phyloP scores from a whole-genome alignment of 352 stramenopile genomes.

The Phytophthora syringae region DNA sequence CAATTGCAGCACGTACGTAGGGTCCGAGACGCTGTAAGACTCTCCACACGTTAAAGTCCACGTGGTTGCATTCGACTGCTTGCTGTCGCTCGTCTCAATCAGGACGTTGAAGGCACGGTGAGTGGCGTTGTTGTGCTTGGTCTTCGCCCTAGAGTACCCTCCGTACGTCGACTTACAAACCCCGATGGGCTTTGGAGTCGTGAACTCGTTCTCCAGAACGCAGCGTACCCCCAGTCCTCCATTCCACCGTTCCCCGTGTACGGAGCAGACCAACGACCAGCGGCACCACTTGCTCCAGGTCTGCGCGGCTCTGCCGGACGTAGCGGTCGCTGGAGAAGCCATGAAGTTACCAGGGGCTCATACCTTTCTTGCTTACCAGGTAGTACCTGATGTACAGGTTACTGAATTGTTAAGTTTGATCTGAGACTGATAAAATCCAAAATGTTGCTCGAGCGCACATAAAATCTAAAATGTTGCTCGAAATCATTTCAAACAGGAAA shows the following conservation, averaged over 20 bases:
- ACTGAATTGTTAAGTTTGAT: too few relatives aligned
- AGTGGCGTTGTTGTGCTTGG: slow-evolving; percentile 90
- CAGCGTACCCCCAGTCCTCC: slow-evolving; percentile 96
- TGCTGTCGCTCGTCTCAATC: slow-evolving; percentile 93
- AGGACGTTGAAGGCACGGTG: slow-evolving; percentile 95
- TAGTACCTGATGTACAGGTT: too few relatives aligned
- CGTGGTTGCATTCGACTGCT: slow-evolving; percentile 67
- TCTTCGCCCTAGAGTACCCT: slow-evolving; percentile 88
- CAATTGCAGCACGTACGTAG: slow-evolving; percentile 53
- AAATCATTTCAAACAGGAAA: too few relatives aligned
- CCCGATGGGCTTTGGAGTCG: slow-evolving; percentile 51
- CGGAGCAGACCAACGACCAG: slow-evolving; percentile 59
- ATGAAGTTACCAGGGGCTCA: too few relatives aligned
- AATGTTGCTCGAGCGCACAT: too few relatives aligned
- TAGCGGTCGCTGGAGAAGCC: slow-evolving; percentile 48
- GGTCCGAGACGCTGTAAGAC: slow-evolving; percentile 63
- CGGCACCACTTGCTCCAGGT: slow-evolving; percentile 50
- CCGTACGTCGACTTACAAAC: slow-evolving; percentile 85
- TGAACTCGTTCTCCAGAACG: slow-evolving; percentile 75
- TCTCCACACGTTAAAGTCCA: slow-evolving; percentile 52
- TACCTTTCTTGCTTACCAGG: too few relatives aligned
- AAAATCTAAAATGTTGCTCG: too few relatives aligned
- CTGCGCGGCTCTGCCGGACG: slow-evolving; percentile 30
- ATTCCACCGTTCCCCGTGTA: slow-evolving; percentile 96
- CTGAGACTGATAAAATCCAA: too few relatives aligned